Evolutionary conservation across 2,329 filamentous ascomycete genomes (phyloP).

Genomic region (Albifimbria verrucaria): DNA sequence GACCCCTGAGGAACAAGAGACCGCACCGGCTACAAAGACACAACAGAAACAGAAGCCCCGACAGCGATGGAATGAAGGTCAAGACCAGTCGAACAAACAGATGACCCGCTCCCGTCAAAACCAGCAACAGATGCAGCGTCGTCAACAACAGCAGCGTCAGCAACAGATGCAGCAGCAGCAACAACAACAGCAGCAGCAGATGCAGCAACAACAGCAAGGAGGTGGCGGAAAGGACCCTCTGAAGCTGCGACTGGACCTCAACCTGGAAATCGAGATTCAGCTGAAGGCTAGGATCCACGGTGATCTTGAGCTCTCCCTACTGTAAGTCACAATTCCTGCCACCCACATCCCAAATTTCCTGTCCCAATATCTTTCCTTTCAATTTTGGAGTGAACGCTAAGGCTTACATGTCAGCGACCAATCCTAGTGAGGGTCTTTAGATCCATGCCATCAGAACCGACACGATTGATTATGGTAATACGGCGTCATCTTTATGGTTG

Average conservation of each 20-base stretch:
- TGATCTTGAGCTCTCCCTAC: slow-evolving; percentile 72
- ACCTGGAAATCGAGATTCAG: slow-evolving; percentile 80
- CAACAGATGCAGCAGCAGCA: slow-evolving; percentile 13
- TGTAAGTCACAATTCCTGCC: slow-evolving; percentile 37
- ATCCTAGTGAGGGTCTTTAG: not conserved
- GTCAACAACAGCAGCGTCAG: not conserved
- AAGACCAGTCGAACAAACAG: slow-evolving; percentile 11
- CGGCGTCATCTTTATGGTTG: no score
- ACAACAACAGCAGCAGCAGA: slow-evolving; percentile 14
- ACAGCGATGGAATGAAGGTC: slow-evolving; percentile 19
- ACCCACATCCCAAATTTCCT: no score
- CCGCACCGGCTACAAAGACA: slow-evolving; percentile 11
- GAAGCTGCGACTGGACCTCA: slow-evolving; percentile 72
- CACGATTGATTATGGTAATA: no score
- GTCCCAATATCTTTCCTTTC: no score
- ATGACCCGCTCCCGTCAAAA: slow-evolving; percentile 13
- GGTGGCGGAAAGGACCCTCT: slow-evolving; percentile 34
- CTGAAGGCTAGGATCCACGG: slow-evolving; percentile 84
- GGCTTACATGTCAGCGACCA: not conserved
- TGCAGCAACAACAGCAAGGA: slow-evolving; percentile 13
- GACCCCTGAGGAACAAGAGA: slow-evolving; percentile 11
- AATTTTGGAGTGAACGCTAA: not conserved
- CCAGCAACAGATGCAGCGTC: slow-evolving; percentile 6
- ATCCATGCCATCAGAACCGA: not conserved
- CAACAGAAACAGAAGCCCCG: slow-evolving; percentile 13